phyloP scores from a whole-genome alignment of 768 basidiomycete species.

The Pleurotus platypus region DNA sequence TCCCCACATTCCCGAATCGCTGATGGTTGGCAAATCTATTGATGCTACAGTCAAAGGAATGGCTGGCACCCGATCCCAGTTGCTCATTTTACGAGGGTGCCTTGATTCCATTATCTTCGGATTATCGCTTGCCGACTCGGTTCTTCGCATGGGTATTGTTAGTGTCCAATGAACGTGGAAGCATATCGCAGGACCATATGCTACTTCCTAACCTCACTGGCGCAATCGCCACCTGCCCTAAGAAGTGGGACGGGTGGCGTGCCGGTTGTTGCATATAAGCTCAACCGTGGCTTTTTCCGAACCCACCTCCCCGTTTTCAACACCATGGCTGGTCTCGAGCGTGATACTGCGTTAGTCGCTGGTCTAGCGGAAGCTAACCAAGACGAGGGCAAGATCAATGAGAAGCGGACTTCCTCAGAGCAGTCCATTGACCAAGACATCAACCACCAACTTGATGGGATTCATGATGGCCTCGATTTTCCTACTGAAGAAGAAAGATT shows the following conservation, averaged over 20 bases:
- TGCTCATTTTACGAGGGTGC: too few species aligned
- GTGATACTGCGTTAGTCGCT: constrained; percentile 10
- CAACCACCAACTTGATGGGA: constrained; percentile 17
- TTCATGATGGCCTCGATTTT: constrained; percentile 55
- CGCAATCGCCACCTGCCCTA: neutral
- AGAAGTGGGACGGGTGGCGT: neutral
- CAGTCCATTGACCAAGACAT: neutral
- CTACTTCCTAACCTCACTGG: neutral
- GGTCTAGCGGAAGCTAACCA: constrained; percentile 4
- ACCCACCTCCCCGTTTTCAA: neutral
- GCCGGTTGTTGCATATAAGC: neutral
- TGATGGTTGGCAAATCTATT: too few species aligned
- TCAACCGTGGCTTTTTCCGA: neutral
- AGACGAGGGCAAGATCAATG: constrained; percentile 3
- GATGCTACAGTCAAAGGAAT: too few species aligned
- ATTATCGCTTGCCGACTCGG: too few species aligned
- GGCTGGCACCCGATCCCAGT: too few species aligned
- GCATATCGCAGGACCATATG: neutral
- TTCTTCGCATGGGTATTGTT: neutral
- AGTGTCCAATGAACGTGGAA: neutral
- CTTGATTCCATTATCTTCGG: too few species aligned
- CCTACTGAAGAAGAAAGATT: constrained; percentile 59
- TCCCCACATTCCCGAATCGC: too few species aligned
- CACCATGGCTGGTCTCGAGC: constrained; percentile 11
- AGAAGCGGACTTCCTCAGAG: constrained; percentile 4